Evolutionary conservation across 2,329 filamentous ascomycete species (phyloP).

Genomic region (Fusarium circinatum): DNA sequence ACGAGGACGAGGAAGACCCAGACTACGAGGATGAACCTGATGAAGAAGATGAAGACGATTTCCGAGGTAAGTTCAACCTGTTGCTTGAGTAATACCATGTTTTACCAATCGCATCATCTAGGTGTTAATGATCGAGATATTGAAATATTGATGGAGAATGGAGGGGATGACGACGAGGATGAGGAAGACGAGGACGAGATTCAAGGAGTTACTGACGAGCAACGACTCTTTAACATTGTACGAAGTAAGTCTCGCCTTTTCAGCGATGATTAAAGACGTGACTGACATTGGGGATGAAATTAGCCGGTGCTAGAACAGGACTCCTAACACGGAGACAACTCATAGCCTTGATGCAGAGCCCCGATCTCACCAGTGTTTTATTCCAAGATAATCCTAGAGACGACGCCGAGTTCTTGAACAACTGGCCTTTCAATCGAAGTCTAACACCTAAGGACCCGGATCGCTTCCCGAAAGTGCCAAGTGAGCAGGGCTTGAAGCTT

Average conservation of each 20-base stretch:
- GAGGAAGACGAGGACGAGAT: slow-evolving; percentile 38
- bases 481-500: slow-evolving; percentile 76
- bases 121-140: slow-evolving; percentile 28
- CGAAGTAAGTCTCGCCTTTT: slow-evolving; percentile 40
- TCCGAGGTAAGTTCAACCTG: slow-evolving; percentile 31
- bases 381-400: slow-evolving; percentile 53
- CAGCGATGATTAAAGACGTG: not conserved
- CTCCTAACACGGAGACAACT: slow-evolving; percentile 52
- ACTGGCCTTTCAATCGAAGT: slow-evolving; percentile 58
- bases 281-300: slow-evolving; percentile 16
- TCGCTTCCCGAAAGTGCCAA: slow-evolving; percentile 85
- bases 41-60: slow-evolving; percentile 41
- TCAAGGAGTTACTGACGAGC: slow-evolving; percentile 42
- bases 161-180: slow-evolving; percentile 35
- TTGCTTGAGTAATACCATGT: not conserved
- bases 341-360: slow-evolving; percentile 53
- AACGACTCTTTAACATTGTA: slow-evolving; percentile 48
- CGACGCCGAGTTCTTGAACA: slow-evolving; percentile 49
- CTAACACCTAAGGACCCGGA: slow-evolving; percentile 59
- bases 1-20: slow-evolving; percentile 49
- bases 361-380: slow-evolving; percentile 50
- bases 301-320: slow-evolving; percentile 43
- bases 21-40: slow-evolving; percentile 44
- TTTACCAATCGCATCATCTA: not conserved
- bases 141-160: slow-evolving; percentile 33